phyloP scores from a whole-genome alignment of 176 grass and related monocot genomes.

The Olyra latifolia region DNA sequence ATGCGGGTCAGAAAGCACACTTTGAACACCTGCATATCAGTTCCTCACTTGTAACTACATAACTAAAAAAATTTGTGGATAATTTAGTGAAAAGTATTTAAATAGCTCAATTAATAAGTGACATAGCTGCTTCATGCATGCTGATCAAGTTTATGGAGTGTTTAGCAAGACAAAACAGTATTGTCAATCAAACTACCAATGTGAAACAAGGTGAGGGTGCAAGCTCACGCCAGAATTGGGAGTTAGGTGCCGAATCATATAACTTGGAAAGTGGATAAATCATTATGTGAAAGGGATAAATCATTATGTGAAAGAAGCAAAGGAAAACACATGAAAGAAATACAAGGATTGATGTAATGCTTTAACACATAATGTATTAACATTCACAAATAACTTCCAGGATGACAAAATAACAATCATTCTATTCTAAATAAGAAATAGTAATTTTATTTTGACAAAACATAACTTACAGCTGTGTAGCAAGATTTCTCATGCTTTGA shows the following conservation, averaged over 20 bases:
- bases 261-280: neutral
- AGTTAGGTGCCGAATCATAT: neutral
- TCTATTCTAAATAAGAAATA: constrained; percentile 14
- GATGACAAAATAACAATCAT: neutral
- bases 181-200: neutral
- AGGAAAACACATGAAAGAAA: neutral
- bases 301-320: neutral
- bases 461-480: constrained; percentile 85
- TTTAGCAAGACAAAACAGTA: neutral
- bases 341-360: neutral
- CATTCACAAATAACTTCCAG: neutral
- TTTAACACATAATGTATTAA: constrained; percentile 15
- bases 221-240: neutral
- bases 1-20: neutral
- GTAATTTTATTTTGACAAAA: neutral
- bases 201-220: neutral
- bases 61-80: neutral
- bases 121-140: neutral
- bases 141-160: neutral
- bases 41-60: neutral
- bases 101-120: neutral
- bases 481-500: constrained; percentile 92
- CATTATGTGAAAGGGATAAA: too few species aligned
- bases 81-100: neutral
- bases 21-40: neutral